Conservation (phyloP, 2,329 filamentous ascomycete species). For the Fusarium bactridioides region DNA sequence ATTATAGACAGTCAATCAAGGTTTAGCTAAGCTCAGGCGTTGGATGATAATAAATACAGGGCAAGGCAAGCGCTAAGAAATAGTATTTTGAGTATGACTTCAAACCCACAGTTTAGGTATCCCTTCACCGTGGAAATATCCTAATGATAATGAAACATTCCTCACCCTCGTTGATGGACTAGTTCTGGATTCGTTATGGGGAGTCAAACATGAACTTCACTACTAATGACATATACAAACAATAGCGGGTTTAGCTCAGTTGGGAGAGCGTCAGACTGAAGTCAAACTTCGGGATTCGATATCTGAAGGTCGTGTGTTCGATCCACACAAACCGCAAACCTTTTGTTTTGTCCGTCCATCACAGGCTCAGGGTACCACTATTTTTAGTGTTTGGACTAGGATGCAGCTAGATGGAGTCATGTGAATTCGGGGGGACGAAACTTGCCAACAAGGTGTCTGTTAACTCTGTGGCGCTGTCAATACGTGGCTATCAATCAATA, state of each 20-base stretch:
- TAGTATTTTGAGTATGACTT: too few relatives aligned
- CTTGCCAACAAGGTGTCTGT: not conserved
- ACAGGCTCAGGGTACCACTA: not conserved
- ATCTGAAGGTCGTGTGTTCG: conserved; percentile 45
- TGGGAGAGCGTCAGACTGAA: conserved; percentile 42
- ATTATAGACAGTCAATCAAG: not conserved
- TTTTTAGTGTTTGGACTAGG: not conserved
- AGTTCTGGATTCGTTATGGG: accelerated
- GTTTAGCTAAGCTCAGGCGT: not conserved
- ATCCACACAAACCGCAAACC: conserved; percentile 42
- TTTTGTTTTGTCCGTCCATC: conserved; percentile 6
- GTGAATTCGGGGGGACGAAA: not conserved
- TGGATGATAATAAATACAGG: not conserved
- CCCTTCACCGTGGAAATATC: not conserved
- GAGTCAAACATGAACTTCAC: accelerated
- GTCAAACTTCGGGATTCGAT: conserved; percentile 35
- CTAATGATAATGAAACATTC: not conserved
- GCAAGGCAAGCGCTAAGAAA: not conserved
- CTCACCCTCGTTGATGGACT: not conserved
- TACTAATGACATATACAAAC: accelerated
- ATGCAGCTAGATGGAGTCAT: not conserved
- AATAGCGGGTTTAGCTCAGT: conserved; percentile 44
- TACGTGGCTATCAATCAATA: not conserved
- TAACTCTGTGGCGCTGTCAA: not conserved
- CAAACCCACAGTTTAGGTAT: not conserved